Base-by-base conservation (phyloP, 805 yeast genomes). In the Myxozyma vanderwaltii region DNA sequence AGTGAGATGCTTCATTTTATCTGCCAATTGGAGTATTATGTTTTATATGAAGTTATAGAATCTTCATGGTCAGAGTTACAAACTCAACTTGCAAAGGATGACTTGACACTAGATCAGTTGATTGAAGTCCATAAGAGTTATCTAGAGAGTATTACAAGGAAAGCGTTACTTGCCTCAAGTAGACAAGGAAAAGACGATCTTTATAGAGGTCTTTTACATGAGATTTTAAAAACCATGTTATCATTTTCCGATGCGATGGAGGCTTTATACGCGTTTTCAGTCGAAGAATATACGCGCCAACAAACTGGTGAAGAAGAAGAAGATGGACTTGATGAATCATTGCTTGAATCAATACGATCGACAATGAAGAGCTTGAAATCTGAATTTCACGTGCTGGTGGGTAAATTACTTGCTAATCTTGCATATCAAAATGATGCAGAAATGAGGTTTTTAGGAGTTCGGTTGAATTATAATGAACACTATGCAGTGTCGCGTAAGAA, bases 1-100 rank as follows among this genome's bases (percentile, higher is more conserved):
- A 66, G 63, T 40, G 69, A 68, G 46, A 73, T 74, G 75, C 53
- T 67, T 33, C 75, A 71, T 58, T 70, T 75, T 49, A 60, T 72
- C 23, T 56, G 68, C 47, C 75, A 72, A 55, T 56, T 76, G 38
- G 77, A 75, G 58, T 68, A 69, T 55, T 72, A 74, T 52, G 62
- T 75, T 17, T 69, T 72, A 31, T 72, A 70, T 55, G 74, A 72
- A 51, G 67, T 76, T 21, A 69, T 76, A 26, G 78, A 72, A 50
- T 65, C 71, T 41, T 69, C 74, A n/a, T 76, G 79, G 78, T 51
- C 62, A 2, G 55, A 67, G 49, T 46, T 73, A 41, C 67, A 68
- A 43, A 39, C 39, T 7, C 66, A 65, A 44, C 66, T 75, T 31
- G 41, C 44, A n/a, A 55, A 63, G 49, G 55, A 61, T 15, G 66